Conservation (phyloP, 352 stramenopile genomes). For the Chrysophaeum taylorii region DNA sequence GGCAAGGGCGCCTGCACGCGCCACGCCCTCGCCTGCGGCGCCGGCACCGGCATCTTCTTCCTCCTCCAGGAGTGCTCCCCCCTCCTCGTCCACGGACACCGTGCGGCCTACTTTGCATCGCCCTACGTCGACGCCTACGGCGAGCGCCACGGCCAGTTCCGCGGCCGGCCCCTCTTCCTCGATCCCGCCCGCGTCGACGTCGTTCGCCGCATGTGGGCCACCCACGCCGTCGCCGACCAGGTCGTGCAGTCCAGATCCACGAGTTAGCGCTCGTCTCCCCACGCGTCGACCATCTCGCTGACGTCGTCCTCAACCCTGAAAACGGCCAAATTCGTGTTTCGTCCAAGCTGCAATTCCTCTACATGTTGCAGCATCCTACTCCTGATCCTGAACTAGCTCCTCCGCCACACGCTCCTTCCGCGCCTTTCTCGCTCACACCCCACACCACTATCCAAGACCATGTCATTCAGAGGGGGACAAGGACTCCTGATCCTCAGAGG, state of each 20-base stretch:
- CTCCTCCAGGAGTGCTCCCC: conserved; percentile 55
- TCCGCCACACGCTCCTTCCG: too few relatives aligned
- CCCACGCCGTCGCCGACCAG: conserved; percentile 44
- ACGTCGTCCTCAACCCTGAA: too few relatives aligned
- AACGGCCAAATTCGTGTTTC: too few relatives aligned
- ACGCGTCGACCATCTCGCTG: too few relatives aligned
- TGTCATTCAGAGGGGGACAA: too few relatives aligned
- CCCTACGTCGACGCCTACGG: conserved; percentile 57
- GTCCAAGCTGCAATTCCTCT: too few relatives aligned
- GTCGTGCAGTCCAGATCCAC: conserved; percentile 44
- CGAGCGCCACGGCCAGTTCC: conserved; percentile 50
- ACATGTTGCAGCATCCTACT: too few relatives aligned
- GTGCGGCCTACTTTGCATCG: conserved; percentile 55
- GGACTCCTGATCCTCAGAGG: too few relatives aligned
- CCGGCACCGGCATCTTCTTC: conserved; percentile 53
- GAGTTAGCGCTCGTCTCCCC: too few relatives aligned
- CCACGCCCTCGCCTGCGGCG: conserved; percentile 51
- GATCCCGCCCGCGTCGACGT: conserved; percentile 46
- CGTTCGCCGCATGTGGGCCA: conserved; percentile 45
- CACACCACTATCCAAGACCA: too few relatives aligned
- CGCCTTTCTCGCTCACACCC: too few relatives aligned
- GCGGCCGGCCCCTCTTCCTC: conserved; percentile 53
- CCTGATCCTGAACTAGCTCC: too few relatives aligned
- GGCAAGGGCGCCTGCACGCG: conserved; percentile 55
- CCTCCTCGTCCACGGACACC: conserved; percentile 49